Evolutionary conservation across 208 protist genomes (phyloP).

Genomic region (Trypanosoma congolense): DNA sequence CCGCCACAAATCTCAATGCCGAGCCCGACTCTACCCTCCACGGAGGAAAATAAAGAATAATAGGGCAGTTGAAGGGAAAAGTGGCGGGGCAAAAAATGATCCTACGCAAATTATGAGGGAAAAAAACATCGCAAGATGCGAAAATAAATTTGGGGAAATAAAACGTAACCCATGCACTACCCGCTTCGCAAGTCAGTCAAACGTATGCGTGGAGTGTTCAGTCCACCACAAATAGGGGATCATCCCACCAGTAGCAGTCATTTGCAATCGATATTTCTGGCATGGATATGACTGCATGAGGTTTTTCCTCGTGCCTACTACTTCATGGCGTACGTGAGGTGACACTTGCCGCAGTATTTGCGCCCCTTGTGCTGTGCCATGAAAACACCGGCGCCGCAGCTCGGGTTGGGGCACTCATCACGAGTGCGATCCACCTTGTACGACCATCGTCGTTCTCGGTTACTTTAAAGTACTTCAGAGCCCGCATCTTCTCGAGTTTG

Average conservation of each 20-base stretch:
- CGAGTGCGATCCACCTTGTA: constrained; percentile 91
- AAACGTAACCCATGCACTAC: constrained; percentile 10
- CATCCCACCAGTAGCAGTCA: no score
- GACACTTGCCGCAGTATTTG: constrained; percentile 98
- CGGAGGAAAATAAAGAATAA: no score
- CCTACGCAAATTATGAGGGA: neutral
- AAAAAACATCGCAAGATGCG: neutral
- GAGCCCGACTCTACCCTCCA: no score
- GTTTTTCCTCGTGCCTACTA: no score
- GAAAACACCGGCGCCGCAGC: constrained; percentile 94
- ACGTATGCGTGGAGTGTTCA: no score
- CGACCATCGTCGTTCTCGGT: constrained; percentile 94
- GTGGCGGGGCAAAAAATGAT: constrained; percentile 9
- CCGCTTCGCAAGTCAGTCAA: no score
- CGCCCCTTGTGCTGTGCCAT: constrained; percentile 94
- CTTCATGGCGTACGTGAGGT: constrained; percentile 23
- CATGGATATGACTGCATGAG: no score
- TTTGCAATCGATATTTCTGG: no score
- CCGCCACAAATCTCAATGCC: no score
- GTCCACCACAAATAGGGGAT: no score
- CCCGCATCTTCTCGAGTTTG: constrained; percentile 99
- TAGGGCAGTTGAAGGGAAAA: no score
- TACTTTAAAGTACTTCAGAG: constrained; percentile 99
- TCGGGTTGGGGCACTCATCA: constrained; percentile 72
- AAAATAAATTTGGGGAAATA: constrained; percentile 3